These are phyloP conservation scores for Aechmea fasciata DNA, from an alignment of 176 grass and related monocot genomes.

Conservation along the genomic window DNA sequence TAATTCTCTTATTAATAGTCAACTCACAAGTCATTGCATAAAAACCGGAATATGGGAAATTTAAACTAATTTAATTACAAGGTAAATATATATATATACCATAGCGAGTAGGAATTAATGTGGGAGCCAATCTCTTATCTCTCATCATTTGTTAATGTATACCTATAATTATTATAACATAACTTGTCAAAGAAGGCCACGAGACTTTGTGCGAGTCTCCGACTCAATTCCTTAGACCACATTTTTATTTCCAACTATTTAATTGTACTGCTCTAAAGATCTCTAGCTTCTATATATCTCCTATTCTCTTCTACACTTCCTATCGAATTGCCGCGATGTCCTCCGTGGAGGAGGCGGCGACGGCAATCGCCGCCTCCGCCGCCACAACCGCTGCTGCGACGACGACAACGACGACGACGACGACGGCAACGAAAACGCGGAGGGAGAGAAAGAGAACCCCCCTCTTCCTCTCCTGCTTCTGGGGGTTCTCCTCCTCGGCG, in stretches of 20 bases:
- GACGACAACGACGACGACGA: too few relatives aligned
- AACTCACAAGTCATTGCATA: too few relatives aligned
- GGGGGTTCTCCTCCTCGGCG: constrained; percentile 1
- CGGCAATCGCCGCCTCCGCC: too few relatives aligned
- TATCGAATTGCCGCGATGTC: neutral
- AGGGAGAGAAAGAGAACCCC: neutral
- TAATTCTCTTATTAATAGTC: too few relatives aligned
- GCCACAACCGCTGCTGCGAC: too few relatives aligned
- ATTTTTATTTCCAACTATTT: neutral
- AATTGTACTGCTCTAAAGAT: neutral
- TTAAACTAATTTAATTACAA: too few relatives aligned
- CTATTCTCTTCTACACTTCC: neutral
- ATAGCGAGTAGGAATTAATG: neutral
- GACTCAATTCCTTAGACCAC: neutral
- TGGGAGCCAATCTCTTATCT: neutral
- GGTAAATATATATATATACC: neutral
- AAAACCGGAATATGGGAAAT: too few relatives aligned
- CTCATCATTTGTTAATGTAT: neutral
- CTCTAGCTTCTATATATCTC: neutral
- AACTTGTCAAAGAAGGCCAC: neutral
- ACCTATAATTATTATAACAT: neutral
- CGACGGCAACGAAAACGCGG: too few relatives aligned
- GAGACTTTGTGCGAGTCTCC: too few relatives aligned
- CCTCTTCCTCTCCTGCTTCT: constrained; percentile 1
- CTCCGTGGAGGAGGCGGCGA: too few relatives aligned